These are phyloP conservation scores for Knoxdaviesia proteae DNA, from an alignment of 2,329 filamentous ascomycete genomes.

Conservation along the genomic window DNA sequence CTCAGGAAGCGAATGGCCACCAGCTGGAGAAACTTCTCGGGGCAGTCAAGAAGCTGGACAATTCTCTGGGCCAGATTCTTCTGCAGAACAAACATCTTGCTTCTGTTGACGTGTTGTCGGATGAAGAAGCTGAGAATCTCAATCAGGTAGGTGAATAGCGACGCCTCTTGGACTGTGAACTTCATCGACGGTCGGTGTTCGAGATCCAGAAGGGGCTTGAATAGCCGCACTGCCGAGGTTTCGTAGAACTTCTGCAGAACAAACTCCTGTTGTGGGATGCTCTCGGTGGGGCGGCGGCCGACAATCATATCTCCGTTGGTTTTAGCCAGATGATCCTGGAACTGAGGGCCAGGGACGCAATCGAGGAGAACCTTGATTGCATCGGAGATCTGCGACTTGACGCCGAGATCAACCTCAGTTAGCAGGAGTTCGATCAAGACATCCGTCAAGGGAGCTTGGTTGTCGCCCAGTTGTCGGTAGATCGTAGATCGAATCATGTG, in stretches of 20 bases:
- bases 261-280: slow-evolving; percentile 56
- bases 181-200: slow-evolving; percentile 47
- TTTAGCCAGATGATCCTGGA: slow-evolving; percentile 36
- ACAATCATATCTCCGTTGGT: slow-evolving; percentile 46
- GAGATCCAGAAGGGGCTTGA: slow-evolving; percentile 67
- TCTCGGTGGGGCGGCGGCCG: slow-evolving; percentile 28
- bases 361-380: slow-evolving; percentile 87
- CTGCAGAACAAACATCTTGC: slow-evolving; percentile 69
- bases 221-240: slow-evolving; percentile 63
- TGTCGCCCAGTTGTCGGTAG: slow-evolving; percentile 77
- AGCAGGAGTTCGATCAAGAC: slow-evolving; percentile 81
- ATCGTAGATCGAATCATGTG: slow-evolving; percentile 87
- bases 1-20: slow-evolving; percentile 89
- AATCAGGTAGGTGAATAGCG: slow-evolving; percentile 77
- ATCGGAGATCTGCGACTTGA: slow-evolving; percentile 89
- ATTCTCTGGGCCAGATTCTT: slow-evolving; percentile 63
- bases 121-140: slow-evolving; percentile 91
- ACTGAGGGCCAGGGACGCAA: slow-evolving; percentile 21
- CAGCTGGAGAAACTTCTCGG: slow-evolving; percentile 88
- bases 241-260: slow-evolving; percentile 86
- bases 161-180: slow-evolving; percentile 64
- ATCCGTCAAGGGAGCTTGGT: slow-evolving; percentile 69
- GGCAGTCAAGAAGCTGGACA: slow-evolving; percentile 59
- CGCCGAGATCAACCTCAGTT: slow-evolving; percentile 77
- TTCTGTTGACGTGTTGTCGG: slow-evolving; percentile 66